These are phyloP conservation scores for Colletotrichum viniferum DNA, from an alignment of 2,329 filamentous ascomycete species.

Conservation along the genomic window DNA sequence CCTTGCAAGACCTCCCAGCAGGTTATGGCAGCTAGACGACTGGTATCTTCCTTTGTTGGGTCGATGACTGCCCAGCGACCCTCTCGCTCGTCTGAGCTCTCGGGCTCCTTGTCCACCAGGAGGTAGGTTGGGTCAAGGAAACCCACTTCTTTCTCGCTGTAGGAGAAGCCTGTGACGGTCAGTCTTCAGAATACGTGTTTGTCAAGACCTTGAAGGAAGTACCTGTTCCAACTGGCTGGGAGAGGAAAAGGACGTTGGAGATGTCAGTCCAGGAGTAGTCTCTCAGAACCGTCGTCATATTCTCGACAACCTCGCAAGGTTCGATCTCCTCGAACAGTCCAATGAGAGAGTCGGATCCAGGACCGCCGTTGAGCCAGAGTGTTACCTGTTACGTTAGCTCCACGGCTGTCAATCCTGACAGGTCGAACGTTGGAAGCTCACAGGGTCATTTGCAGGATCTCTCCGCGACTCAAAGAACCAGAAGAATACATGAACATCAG, in stretches of 20 bases:
- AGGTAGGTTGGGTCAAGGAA: not conserved
- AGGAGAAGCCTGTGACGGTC: not conserved
- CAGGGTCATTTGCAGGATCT: slow-evolving; percentile 3
- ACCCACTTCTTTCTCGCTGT: slow-evolving; percentile 1
- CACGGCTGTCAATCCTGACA: fast-evolving
- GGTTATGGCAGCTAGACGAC: not conserved
- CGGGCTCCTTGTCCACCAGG: not conserved
- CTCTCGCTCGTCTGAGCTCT: not conserved
- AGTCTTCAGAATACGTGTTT: fast-evolving
- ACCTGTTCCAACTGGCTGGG: not conserved
- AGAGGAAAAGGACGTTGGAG: not conserved
- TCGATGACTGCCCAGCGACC: slow-evolving; percentile 1
- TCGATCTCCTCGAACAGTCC: not conserved
- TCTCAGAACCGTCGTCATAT: not conserved
- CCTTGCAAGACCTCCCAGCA: slow-evolving; percentile 6
- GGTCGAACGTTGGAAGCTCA: not conserved
- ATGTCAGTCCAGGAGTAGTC: not conserved
- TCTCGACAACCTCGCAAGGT: not conserved
- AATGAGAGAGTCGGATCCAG: not conserved
- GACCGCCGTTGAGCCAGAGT: not conserved
- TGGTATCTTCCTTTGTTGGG: not conserved
- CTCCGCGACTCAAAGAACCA: slow-evolving; percentile 9
- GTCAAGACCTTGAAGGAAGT: fast-evolving
- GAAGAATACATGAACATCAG: not conserved
- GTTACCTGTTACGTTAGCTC: not conserved